phyloP scores from a whole-genome alignment of 345 rosid species.

The Carallia pectinifolia region DNA sequence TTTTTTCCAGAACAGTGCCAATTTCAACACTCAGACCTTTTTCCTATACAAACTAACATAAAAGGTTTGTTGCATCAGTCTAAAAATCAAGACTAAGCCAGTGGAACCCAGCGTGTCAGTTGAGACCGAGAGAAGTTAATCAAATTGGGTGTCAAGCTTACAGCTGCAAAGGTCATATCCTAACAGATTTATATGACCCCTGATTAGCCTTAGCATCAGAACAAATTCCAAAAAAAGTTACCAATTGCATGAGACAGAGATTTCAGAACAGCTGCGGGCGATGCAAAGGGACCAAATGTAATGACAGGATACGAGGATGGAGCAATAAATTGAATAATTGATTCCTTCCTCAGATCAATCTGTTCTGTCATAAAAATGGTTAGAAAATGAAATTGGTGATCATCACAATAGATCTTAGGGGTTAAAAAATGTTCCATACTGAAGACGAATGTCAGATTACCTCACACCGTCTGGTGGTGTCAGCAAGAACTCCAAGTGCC shows the following conservation, averaged over 20 bases:
- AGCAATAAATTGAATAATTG: conserved; percentile 47
- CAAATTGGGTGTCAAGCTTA: no score
- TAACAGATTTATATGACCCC: no score
- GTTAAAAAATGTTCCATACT: background rate
- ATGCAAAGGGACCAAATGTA: conserved; percentile 81
- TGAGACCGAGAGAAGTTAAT: no score
- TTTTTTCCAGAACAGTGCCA: no score
- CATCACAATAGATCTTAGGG: background rate
- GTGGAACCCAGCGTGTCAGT: no score
- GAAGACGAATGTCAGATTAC: conserved; percentile 29
- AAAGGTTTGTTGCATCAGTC: no score
- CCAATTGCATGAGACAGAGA: conserved; percentile 78
- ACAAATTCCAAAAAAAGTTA: conserved; percentile 22
- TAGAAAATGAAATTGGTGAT: background rate
- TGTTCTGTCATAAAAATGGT: conserved; percentile 28
- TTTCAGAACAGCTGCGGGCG: conserved; percentile 67
- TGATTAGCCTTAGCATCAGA: no score
- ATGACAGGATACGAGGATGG: conserved; percentile 68
- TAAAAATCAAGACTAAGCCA: no score
- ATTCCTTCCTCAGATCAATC: conserved; percentile 83
- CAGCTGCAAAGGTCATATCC: no score
- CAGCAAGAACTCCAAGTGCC: conserved; percentile 86
- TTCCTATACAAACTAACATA: no score
- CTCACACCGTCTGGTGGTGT: conserved; percentile 84
- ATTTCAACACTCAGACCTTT: no score